Base-by-base conservation (phyloP, 2,329 filamentous ascomycete species). In the Aureobasidium sp. region DNA sequence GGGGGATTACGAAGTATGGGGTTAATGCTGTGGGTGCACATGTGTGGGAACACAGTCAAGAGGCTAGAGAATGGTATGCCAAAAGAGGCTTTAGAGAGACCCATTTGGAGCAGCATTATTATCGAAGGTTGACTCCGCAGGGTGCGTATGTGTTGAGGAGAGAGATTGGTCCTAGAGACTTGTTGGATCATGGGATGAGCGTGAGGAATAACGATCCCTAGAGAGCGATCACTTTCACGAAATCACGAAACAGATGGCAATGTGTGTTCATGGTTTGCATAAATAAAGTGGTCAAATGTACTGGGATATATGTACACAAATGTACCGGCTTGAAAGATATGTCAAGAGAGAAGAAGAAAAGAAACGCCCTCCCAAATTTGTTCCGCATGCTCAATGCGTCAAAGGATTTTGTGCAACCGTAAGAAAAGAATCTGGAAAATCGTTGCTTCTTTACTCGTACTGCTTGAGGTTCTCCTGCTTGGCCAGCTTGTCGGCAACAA, bases 401-500 rank as follows among this genome's bases (percentile, higher is more conserved):
- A 16, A 39, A 54, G 25, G 37, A 54, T 54, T 54, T 54, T 54
- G 32, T 47, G 21, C 21, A 39, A 58, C 34, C 32, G n/a, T 47
- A 21, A 58, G 42, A 58, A 47, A 21, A 21, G 21, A 21, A 57
- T 29, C 6, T 47, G 30, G 16, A 25, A 21, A 44, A 57, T 57
- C 53, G 42, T 57, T 36, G 34, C 36, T 10, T 39, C 42, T 39
- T 21, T 30, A 47, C 8, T 58, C 32, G 42, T 58, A 58, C 42
- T 58, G 32, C 54, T 58, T 58, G 54, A 58, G 42, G 32, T 58
- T 32, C 8, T 47, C 54, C 21, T 69, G 67, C 63, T 70, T 72
- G 64, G 66, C 63, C 14, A 67, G 85, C 70, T 81, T 79, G 1
- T 89, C 88, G 1, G 93, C 93, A 32, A 97, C 89, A 55, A 97